Evolutionary conservation across 2,329 filamentous ascomycete genomes (phyloP), one percentile per base, ranked within the genome.

Genomic region (Penicillium sp.): DNA sequence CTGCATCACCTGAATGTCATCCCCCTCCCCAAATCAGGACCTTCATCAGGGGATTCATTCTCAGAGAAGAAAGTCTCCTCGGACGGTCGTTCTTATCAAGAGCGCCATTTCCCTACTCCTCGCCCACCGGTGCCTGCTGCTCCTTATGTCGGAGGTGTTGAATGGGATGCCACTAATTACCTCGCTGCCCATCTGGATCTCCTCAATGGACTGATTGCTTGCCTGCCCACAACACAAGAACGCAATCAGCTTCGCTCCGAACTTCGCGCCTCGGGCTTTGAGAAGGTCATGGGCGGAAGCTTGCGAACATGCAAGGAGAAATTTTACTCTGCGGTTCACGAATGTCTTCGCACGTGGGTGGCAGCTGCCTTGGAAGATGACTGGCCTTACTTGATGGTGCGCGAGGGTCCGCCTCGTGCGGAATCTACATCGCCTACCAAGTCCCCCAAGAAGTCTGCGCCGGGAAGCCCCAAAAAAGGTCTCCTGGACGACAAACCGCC

Each of bases 141-240:
- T 4, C 91, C 91, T 1, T 97, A 97, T 64, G 90, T 97, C 37
- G 93, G 93, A 42, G 91, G 93, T 46, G 93, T 97, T 8, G 93
- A 98, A 70, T 97, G 93, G 93, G 93, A 97, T 65, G 93, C 93
- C 3, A 97, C 93, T 8, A 96, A 95, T 69, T 97, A 97, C 66
- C 77, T 97, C 9, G 89, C 91, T 13, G 88, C 87, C 0, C 91
- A 98, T 63, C 78, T 98, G 8, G 93, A 97, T 63, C 82, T 98
- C 9, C 73, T 97, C 60, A 98, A 97, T 63, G 91, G 89, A 28
- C 82, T 97, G 48, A 73, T 97, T 48, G 88, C 91, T 1, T 91
- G 85, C 49, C 79, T 93, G 0, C 85, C 88, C 0, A 84, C 83
- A 0, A 59, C 66, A 2, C 69, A 78, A 25, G 83, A 86, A 49